Evolutionary conservation across 306 rosid genomes (phyloP), one percentile per base, ranked within the genome.

Genomic region (Bauhinia variegata): DNA sequence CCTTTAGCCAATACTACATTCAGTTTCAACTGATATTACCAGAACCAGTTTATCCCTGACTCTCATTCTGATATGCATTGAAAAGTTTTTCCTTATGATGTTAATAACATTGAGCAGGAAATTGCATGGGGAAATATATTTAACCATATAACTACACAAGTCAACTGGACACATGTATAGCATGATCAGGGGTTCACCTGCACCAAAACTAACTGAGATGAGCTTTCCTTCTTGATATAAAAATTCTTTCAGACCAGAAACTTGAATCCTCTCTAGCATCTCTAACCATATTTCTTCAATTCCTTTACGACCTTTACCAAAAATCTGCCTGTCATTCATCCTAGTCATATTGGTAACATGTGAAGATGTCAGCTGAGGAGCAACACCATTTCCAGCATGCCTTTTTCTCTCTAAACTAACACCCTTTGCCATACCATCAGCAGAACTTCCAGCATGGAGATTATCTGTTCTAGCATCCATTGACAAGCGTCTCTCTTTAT

Each of bases 211-310:
- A 70, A 88, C 87, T 37, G 89, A 88, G 69, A 80, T 74, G 63
- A 95, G 88, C 82, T 84, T 90, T 76, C 97, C 97, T 72, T 91
- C 96, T 77, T 79, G 87, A 59, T 80, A 72, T 74, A 95, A 69
- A 80, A 90, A 95, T 70, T 90, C 92, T 76, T 77, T 95, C 49
- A 86, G 47, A 11, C 92, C 88, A 75, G 78, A 68, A 54, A 75
- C 80, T 58, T 82, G 88, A 76, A 95, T 85, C 69, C 86, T 85
- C 53, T 87, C 85, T 60, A 95, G 88, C 80, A 88, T 91, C 83
- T 88, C 95, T 74, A 77, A 77, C 99, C 99, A 95, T 75, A 95
- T 91, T 65, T 90, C 95, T 74, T 86, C 89, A 52, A 85, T 88
- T 71, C 75, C 87, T 75, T 56, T 80, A 32, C 43, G 77, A 79